Evolutionary conservation across 805 yeast genomes (phyloP).

Genomic region (Cyberlindnera japonica): DNA sequence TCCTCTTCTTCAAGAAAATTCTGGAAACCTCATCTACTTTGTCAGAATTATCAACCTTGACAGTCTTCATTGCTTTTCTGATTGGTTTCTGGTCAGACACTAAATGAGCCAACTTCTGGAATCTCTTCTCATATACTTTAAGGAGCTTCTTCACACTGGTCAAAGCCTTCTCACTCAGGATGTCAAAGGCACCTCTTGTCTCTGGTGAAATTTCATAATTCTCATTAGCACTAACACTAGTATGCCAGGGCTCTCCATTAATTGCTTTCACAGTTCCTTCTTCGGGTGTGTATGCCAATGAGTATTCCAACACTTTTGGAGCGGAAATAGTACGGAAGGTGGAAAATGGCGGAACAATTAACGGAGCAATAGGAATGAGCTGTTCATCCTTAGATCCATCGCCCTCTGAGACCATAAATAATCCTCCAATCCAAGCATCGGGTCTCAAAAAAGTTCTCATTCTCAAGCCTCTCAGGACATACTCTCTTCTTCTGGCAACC

Average conservation of each 20-base stretch:
- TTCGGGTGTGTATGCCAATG: slow-evolving; percentile 4
- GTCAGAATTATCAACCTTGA: not conserved
- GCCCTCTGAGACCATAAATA: slow-evolving; percentile 4
- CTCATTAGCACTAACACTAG: slow-evolving; percentile 8
- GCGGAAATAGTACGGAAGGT: not conserved
- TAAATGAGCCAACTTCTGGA: slow-evolving; percentile 1
- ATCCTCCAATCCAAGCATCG: slow-evolving; percentile 5
- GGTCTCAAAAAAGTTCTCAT: not conserved
- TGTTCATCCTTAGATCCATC: slow-evolving; percentile 9
- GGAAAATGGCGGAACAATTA: not conserved
- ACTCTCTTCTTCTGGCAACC: slow-evolving; percentile 5
- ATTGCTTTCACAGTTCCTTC: not conserved
- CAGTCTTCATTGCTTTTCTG: slow-evolving; percentile 6
- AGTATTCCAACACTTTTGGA: not conserved
- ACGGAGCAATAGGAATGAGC: slow-evolving; percentile 6
- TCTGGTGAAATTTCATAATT: slow-evolving; percentile 2
- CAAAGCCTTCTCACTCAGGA: slow-evolving; percentile 4
- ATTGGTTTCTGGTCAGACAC: slow-evolving; percentile 7
- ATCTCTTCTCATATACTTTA: slow-evolving; percentile 3
- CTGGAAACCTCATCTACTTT: not conserved
- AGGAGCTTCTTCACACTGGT: not conserved
- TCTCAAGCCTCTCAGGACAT: slow-evolving; percentile 2
- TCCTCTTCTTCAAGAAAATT: slow-evolving; percentile 2
- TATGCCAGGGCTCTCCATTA: slow-evolving; percentile 5
- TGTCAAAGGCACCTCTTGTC: not conserved